phyloP scores from a whole-genome alignment of 192 early-diverging fungal genomes.

The Geranomyces variabilis region DNA sequence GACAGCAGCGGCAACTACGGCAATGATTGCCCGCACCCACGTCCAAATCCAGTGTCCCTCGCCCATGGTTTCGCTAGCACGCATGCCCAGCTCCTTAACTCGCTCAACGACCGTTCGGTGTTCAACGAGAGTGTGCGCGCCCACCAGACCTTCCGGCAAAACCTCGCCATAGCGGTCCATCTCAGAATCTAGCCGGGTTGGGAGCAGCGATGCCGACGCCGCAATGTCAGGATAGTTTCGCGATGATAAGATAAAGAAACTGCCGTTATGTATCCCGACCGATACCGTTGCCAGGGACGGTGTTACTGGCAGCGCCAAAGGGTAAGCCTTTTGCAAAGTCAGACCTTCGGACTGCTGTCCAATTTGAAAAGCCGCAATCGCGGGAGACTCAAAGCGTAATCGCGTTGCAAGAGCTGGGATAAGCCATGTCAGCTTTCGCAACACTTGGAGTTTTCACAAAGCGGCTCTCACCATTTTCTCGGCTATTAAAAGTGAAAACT shows the following conservation, averaged over 20 bases:
- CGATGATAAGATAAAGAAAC: conserved; percentile 68
- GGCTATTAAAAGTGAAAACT: background rate
- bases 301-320: conserved; percentile 20
- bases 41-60: conserved; percentile 13
- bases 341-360: background rate
- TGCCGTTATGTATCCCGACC: conserved; percentile 65
- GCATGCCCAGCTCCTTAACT: conserved; percentile 11
- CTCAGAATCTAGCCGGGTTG: conserved; percentile 15
- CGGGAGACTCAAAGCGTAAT: conserved; percentile 37
- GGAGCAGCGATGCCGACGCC: conserved; percentile 10
- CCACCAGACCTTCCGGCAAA: conserved; percentile 49
- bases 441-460: no score
- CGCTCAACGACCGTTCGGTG: background rate
- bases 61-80: conserved; percentile 8
- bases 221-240: conserved; percentile 63
- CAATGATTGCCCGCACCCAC: conserved; percentile 10
- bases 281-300: conserved; percentile 6
- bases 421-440: no score
- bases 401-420: conserved; percentile 7
- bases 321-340: background rate
- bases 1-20: background rate
- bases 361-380: conserved; percentile 40
- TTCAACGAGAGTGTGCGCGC: conserved; percentile 40
- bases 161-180: background rate
- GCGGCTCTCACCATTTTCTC: background rate